A percentile compares a stretch with the other conserved stretches of the same genome.
These are phyloP conservation scores for Gymnopilus dilepis DNA, from an alignment of 768 basidiomycete species.

Conservation along the genomic window DNA sequence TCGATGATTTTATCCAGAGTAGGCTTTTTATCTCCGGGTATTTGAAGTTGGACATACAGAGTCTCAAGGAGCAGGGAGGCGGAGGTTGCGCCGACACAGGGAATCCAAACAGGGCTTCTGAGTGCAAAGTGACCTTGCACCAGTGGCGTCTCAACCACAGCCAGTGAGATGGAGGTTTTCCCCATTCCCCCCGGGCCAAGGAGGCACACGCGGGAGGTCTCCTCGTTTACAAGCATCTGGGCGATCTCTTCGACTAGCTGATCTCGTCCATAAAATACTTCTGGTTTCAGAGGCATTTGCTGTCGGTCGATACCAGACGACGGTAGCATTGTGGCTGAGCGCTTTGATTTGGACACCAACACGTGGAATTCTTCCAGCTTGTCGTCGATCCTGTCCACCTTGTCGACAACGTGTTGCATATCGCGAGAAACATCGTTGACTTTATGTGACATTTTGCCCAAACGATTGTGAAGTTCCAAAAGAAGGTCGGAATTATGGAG, in stretches of 20 bases:
- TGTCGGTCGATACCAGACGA: not conserved
- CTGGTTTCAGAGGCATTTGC: constrained; percentile 2
- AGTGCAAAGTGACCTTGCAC: constrained; percentile 23
- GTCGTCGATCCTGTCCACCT: constrained; percentile 1
- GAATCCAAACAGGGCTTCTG: constrained; percentile 34
- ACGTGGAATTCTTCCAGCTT: constrained; percentile 2
- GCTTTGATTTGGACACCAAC: constrained; percentile 15
- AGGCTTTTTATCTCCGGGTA: constrained; percentile 28
- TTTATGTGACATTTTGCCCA: constrained; percentile 1
- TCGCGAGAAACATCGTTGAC: not conserved
- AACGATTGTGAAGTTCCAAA: not conserved
- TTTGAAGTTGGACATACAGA: constrained; percentile 26
- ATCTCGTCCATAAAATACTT: not conserved
- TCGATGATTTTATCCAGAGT: constrained; percentile 21
- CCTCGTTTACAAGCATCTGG: not conserved
- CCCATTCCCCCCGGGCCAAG: constrained; percentile 43
- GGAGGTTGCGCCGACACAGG: constrained; percentile 38
- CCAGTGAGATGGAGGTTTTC: constrained; percentile 42
- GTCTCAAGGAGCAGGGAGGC: constrained; percentile 30
- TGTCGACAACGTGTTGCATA: constrained; percentile 1
- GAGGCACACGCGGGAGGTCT: constrained; percentile 24
- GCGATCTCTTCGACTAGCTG: not conserved
- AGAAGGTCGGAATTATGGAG: constrained; percentile 6
- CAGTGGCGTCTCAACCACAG: constrained; percentile 31
- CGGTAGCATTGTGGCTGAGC: not conserved